These are phyloP conservation scores for Silene noctiflora DNA, from an alignment of 179 eudicot species.

Conservation along the genomic window DNA sequence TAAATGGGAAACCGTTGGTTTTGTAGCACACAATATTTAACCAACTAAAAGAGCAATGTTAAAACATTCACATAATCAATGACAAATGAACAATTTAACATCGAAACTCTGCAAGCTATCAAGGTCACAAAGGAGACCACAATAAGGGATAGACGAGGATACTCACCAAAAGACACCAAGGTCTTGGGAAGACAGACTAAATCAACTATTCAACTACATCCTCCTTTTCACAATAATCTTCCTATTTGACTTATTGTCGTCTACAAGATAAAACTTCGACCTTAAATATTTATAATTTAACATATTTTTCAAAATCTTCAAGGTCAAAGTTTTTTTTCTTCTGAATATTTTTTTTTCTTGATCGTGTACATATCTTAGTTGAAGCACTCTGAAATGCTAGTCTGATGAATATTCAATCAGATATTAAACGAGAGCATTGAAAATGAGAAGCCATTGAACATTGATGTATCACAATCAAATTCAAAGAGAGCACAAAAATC, in stretches of 20 bases:
- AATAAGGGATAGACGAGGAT: background rate
- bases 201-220: background rate
- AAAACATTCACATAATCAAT: background rate
- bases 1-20: background rate
- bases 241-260: no score
- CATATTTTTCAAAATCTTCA: no score
- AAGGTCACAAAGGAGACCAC: background rate
- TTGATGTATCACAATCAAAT: background rate
- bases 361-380: no score
- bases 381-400: background rate
- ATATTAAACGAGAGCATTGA: no score
- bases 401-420: background rate
- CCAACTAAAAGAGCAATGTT: background rate
- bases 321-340: no score
- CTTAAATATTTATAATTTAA: no score
- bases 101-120: background rate
- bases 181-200: background rate
- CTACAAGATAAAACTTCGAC: no score
- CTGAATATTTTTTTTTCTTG: no score
- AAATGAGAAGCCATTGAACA: no score
- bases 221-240: no score
- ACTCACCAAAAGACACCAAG: slow-evolving; percentile 6
- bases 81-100: background rate
- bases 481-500: background rate
- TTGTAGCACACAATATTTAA: background rate